Percentiles rank a stretch among this genome's conserved stretches.
phyloP scores from a whole-genome alignment of 768 basidiomycete species.

The Pleurotus sapidus region DNA sequence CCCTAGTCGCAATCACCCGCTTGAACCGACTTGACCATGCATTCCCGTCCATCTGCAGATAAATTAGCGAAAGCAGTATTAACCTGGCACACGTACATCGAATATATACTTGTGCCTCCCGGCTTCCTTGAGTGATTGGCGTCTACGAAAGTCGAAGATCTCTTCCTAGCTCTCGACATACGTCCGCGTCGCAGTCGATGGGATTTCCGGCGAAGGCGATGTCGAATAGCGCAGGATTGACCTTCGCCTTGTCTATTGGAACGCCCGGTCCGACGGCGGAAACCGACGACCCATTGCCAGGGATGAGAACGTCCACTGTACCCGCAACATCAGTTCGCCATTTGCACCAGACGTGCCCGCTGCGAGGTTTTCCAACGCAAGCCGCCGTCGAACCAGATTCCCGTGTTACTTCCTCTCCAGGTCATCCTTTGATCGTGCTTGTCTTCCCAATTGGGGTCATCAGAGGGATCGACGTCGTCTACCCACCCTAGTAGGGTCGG shows the following conservation, averaged over 20 bases:
- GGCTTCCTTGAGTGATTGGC: conserved; percentile 35
- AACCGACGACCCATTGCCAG: conserved; percentile 8
- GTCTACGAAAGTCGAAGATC: conserved; percentile 41
- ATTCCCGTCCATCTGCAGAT: conserved; percentile 43
- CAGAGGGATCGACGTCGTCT: conserved; percentile 23
- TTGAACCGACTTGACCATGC: conserved; percentile 61
- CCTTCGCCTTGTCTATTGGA: conserved; percentile 17
- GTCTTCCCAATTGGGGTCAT: conserved; percentile 56
- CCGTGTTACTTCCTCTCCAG: conserved; percentile 69
- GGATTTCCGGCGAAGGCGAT: conserved; percentile 45
- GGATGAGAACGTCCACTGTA: conserved; percentile 27
- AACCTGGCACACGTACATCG: conserved; percentile 26
- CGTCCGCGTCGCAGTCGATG: conserved; percentile 32
- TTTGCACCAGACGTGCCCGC: conserved; percentile 35
- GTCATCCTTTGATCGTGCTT: conserved; percentile 49
- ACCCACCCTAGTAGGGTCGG: conserved; percentile 35
- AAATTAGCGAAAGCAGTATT: background rate
- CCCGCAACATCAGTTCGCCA: conserved; percentile 28
- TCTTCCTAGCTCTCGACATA: conserved; percentile 36
- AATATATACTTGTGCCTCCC: conserved; percentile 51
- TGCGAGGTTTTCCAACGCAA: conserved; percentile 42
- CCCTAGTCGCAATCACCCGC: conserved; percentile 50
- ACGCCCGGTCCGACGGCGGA: conserved; percentile 26
- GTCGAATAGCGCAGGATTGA: conserved; percentile 49
- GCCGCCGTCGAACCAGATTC: conserved; percentile 34